phyloP scores from a whole-genome alignment of 2,329 filamentous ascomycete genomes.

The Colletotrichum sublineola region DNA sequence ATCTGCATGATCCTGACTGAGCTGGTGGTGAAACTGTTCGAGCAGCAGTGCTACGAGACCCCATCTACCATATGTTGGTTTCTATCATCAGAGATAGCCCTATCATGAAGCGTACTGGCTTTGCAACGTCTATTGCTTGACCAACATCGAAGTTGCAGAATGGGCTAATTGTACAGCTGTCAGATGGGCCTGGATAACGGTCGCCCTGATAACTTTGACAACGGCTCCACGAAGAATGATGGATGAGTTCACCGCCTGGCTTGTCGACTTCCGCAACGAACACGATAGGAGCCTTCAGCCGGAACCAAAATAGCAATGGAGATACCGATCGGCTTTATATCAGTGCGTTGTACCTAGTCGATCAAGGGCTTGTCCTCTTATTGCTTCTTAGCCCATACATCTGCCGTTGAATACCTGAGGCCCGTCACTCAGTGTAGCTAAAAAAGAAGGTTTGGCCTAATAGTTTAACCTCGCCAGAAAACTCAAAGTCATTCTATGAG shows the following conservation, averaged over 20 bases:
- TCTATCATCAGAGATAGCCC: neutral
- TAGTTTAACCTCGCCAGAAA: neutral
- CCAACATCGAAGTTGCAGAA: neutral
- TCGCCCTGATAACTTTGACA: neutral
- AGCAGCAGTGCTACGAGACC: neutral
- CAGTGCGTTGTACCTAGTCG: neutral
- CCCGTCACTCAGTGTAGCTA: neutral
- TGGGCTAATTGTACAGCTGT: neutral
- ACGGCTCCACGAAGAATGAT: neutral
- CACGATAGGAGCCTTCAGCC: too few species aligned
- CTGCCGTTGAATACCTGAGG: neutral
- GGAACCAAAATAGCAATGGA: neutral
- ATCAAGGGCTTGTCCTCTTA: neutral
- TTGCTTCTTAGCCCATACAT: neutral
- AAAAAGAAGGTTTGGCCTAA: neutral
- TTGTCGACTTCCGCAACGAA: neutral
- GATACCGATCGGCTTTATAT: neutral
- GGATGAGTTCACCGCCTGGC: neutral
- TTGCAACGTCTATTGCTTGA: neutral
- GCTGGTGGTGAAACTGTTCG: neutral
- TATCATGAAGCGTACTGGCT: neutral
- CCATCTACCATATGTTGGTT: neutral
- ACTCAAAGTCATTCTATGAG: neutral
- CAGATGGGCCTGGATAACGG: fast-evolving
- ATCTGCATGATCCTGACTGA: too few species aligned